A percentile compares a stretch with the other conserved stretches of the same genome.
These are phyloP conservation scores for Pyricularia sp. DNA, from an alignment of 2,329 filamentous ascomycete species.

Conservation along the genomic window DNA sequence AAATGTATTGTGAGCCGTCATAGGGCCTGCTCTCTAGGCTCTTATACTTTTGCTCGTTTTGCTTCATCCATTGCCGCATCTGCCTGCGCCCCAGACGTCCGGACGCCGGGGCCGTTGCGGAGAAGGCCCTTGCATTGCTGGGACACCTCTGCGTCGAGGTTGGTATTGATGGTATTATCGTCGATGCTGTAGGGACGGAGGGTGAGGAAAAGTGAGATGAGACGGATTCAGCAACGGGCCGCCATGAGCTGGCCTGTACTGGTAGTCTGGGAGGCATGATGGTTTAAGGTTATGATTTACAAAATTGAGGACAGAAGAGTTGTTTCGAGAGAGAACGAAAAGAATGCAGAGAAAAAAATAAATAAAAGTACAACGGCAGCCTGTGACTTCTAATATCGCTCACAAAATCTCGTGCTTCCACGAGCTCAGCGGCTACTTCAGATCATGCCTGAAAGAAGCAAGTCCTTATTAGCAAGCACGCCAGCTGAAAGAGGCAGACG, in stretches of 20 bases:
- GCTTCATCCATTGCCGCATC: conserved; percentile 1
- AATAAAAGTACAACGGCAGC: neutral
- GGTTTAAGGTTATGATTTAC: conserved; percentile 8
- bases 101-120: conserved; percentile 1
- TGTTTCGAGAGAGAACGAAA: conserved; percentile 22
- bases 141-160: neutral
- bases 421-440: neutral
- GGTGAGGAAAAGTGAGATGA: conserved; percentile 10
- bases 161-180: neutral
- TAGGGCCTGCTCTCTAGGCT: neutral
- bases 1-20: neutral
- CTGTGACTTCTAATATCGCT: neutral
- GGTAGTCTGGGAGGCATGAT: conserved; percentile 21
- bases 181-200: neutral
- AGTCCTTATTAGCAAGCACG: neutral
- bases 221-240: conserved; percentile 14
- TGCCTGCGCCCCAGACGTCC: neutral
- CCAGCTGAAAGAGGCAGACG: neutral
- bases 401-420: neutral
- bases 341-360: neutral
- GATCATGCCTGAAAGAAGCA: neutral
- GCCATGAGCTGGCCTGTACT: conserved; percentile 16
- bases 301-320: conserved; percentile 22
- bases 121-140: conserved; percentile 2
- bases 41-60: neutral